Evolutionary conservation across 176 grass and related monocot species (phyloP).

Genomic region (Juncus effusus): DNA sequence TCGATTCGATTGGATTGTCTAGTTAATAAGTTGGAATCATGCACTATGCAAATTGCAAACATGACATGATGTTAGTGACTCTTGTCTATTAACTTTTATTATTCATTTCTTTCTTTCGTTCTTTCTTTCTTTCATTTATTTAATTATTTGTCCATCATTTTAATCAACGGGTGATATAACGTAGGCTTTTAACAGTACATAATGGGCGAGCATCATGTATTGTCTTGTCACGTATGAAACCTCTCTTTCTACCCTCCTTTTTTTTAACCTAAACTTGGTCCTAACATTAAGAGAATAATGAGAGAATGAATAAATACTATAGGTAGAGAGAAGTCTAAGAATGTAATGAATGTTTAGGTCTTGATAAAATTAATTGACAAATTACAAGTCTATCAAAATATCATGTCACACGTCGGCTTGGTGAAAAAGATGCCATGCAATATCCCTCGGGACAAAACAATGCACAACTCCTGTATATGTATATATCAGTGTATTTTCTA

Average conservation of each 20-base stretch:
- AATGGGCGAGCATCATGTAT: slow-evolving; percentile 35
- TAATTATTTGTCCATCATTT: not conserved
- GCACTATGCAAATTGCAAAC: not conserved
- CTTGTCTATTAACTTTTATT: slow-evolving; percentile 25
- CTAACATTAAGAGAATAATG: not conserved
- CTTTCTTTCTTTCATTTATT: slow-evolving; percentile 7
- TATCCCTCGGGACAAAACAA: too few relatives aligned
- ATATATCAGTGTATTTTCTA: too few relatives aligned
- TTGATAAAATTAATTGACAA: too few relatives aligned
- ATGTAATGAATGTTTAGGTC: too few relatives aligned
- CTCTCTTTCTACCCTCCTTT: not conserved
- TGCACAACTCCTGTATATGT: too few relatives aligned
- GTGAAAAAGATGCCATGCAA: too few relatives aligned
- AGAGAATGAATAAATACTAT: too few relatives aligned
- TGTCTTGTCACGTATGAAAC: slow-evolving; percentile 44
- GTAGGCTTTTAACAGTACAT: slow-evolving; percentile 34
- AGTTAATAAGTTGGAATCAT: too few relatives aligned
- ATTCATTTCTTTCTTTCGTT: slow-evolving; percentile 12
- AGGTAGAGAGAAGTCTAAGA: too few relatives aligned
- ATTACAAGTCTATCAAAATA: too few relatives aligned
- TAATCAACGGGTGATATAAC: slow-evolving; percentile 16
- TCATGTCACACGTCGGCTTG: too few relatives aligned
- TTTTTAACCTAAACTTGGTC: not conserved
- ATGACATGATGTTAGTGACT: slow-evolving; percentile 31
- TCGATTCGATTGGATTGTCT: too few relatives aligned